phyloP scores from a whole-genome alignment of 768 basidiomycete species.

The Collybia sordida region DNA sequence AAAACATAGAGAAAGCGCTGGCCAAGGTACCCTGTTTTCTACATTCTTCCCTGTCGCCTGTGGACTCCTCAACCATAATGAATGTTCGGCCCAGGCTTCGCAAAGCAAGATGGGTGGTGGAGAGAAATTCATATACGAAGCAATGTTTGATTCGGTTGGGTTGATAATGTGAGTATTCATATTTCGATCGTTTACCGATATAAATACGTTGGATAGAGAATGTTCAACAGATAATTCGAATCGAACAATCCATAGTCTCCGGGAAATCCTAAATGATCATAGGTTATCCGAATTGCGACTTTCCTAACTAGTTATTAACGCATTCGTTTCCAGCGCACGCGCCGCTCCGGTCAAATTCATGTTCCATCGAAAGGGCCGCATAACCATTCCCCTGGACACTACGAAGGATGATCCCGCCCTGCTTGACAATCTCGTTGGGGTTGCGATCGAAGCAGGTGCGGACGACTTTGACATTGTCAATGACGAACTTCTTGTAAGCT shows the following conservation, averaged over 20 bases:
- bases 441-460: constrained; percentile 15
- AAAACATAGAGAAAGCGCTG: constrained; percentile 65
- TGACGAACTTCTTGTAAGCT: not conserved
- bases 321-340: constrained; percentile 45
- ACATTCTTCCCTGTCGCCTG: not conserved
- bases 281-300: constrained; percentile 34
- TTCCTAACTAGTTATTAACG: not conserved
- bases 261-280: constrained; percentile 47
- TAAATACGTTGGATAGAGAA: constrained; percentile 34
- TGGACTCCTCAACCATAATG: too few relatives aligned
- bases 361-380: constrained; percentile 56
- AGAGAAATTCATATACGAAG: constrained; percentile 57
- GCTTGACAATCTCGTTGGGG: constrained; percentile 29
- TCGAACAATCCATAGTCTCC: constrained; percentile 57
- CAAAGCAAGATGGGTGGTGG: constrained; percentile 48
- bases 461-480: constrained; percentile 17
- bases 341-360: constrained; percentile 65
- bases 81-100: constrained; percentile 36
- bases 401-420: constrained; percentile 36
- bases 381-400: constrained; percentile 40
- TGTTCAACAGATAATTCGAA: constrained; percentile 65
- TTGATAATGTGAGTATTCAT: constrained; percentile 54
- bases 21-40: constrained; percentile 40
- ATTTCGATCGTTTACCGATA: not conserved
- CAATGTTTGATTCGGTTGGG: constrained; percentile 57